A percentile compares a stretch with the other conserved stretches of the same genome.
Conservation (phyloP, 805 yeast genomes). For the Kuraishia ogatae region DNA sequence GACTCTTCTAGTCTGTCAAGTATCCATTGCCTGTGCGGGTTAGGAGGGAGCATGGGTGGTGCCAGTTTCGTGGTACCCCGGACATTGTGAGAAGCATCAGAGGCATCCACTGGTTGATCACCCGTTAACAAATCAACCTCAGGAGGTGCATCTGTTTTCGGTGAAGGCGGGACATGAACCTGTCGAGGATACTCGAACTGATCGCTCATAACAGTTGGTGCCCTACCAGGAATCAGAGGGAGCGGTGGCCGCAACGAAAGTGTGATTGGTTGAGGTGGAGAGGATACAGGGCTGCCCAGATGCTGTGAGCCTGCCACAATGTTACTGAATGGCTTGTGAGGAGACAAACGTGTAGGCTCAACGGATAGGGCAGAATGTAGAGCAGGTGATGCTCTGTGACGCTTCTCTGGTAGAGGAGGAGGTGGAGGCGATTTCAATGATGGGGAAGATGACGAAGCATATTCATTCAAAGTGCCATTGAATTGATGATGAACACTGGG, state of each 20-base stretch:
- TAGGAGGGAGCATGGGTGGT: not conserved
- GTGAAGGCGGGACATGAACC: conserved; percentile 12
- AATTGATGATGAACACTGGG: conserved; percentile 5
- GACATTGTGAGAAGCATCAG: too few relatives aligned
- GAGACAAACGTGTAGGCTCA: not conserved
- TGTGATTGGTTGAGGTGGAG: not conserved
- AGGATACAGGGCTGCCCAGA: not conserved
- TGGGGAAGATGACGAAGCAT: conserved; percentile 1
- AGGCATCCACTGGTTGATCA: too few relatives aligned
- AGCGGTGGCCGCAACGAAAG: not conserved
- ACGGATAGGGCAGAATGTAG: conserved; percentile 5
- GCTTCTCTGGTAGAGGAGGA: conserved; percentile 5
- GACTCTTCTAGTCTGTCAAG: not conserved
- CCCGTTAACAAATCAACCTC: not conserved
- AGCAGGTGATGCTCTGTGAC: conserved; percentile 3
- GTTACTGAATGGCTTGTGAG: not conserved
- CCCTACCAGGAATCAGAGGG: not conserved
- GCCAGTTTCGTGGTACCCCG: not conserved
- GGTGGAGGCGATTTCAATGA: conserved; percentile 4
- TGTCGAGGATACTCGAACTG: not conserved
- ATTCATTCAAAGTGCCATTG: not conserved
- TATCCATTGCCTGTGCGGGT: not conserved
- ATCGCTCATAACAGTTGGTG: not conserved
- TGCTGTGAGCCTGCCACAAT: not conserved
- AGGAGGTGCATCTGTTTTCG: conserved; percentile 20